Base-by-base conservation (phyloP, 2,329 filamentous ascomycete genomes). In the Neonectria faginata region DNA sequence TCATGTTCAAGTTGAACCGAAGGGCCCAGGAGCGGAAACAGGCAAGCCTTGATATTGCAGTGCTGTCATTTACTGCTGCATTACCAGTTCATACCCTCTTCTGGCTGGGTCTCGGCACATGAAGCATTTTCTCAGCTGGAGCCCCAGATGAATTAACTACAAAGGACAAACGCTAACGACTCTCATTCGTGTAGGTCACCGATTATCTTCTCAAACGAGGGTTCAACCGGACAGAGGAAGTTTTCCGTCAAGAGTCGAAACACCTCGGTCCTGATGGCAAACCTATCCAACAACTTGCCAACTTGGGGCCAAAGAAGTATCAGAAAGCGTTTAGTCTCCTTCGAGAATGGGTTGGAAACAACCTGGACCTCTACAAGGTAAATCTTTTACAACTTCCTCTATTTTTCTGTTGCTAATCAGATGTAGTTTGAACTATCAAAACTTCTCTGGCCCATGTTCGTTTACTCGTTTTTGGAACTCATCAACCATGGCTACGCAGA, bases 151-250 rank as follows among this genome's bases (percentile, higher is more conserved):
- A 5, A n/a, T 18, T 6, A 6, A 6, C 9, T 31, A 12, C 44
- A n/a, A 9, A 9, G 42, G 22, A 9, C 6, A 51, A n/a, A 22
- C 14, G 6, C 58, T 70, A 54, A 69, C 67, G 74, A 25, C 27
- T 11, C 7, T 16, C 11, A 20, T 2, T 31, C 3, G 2, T 4
- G 55, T 65, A 89, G 87, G 87, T 99, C 3, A 94, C 97, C 9
- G 96, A 99, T 73, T 99, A 99, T 78, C 85, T 99, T 1, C 88
- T 94, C 2, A 99, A 99, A 79, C 94, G 97, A 70, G 96, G 96
- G 0, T 99, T 97, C 79, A 94, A 90, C 58, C 88, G 92, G 25
- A 98, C 96, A 1, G 96, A 99, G 79, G 92, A 95, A 20, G 92
- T 96, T 77, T 92, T 99, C 57, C 89, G 96, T 47, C 91, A 93